A percentile compares a stretch with the other conserved stretches of the same genome.
Evolutionary conservation across 805 yeast species (phyloP).

Genomic region (Candida morakotiae): DNA sequence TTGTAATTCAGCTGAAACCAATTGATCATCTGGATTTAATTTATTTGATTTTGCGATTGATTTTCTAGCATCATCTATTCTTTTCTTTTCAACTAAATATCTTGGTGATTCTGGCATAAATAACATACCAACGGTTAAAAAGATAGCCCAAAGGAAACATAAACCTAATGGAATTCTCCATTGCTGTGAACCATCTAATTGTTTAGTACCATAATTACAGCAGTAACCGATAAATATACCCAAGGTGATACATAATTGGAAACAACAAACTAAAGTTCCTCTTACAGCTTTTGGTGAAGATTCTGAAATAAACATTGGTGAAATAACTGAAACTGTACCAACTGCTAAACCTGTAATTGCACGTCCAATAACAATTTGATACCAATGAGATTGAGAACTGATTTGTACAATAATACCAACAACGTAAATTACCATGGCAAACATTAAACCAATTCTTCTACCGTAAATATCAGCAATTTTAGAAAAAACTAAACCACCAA

Average conservation of each 20-base stretch:
- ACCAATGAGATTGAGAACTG: slow-evolving; percentile 51
- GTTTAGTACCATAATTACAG: slow-evolving; percentile 60
- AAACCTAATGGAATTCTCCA: slow-evolving; percentile 69
- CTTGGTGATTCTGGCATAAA: slow-evolving; percentile 72
- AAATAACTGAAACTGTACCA: slow-evolving; percentile 66
- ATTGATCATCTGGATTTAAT: slow-evolving; percentile 48
- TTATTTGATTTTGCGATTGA: slow-evolving; percentile 60
- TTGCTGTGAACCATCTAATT: slow-evolving; percentile 43
- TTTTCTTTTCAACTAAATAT: slow-evolving; percentile 49
- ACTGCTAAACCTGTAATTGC: slow-evolving; percentile 67
- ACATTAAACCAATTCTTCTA: slow-evolving; percentile 53
- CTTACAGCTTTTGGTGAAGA: slow-evolving; percentile 66
- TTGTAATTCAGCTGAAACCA: slow-evolving; percentile 51
- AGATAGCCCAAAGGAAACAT: slow-evolving; percentile 49
- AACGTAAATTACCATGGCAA: slow-evolving; percentile 52
- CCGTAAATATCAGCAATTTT: slow-evolving; percentile 58
- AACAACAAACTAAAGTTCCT: slow-evolving; percentile 68
- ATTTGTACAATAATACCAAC: slow-evolving; percentile 62
- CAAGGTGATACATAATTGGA: slow-evolving; percentile 64
- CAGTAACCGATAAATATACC: slow-evolving; percentile 73
- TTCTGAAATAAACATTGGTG: slow-evolving; percentile 66
- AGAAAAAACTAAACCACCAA: slow-evolving; percentile 62
- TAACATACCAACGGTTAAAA: slow-evolving; percentile 48
- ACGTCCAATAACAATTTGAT: slow-evolving; percentile 62
- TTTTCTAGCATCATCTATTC: slow-evolving; percentile 48